Evolutionary conservation across 768 basidiomycete genomes (phyloP).

Genomic region (Naganishia kalamii): DNA sequence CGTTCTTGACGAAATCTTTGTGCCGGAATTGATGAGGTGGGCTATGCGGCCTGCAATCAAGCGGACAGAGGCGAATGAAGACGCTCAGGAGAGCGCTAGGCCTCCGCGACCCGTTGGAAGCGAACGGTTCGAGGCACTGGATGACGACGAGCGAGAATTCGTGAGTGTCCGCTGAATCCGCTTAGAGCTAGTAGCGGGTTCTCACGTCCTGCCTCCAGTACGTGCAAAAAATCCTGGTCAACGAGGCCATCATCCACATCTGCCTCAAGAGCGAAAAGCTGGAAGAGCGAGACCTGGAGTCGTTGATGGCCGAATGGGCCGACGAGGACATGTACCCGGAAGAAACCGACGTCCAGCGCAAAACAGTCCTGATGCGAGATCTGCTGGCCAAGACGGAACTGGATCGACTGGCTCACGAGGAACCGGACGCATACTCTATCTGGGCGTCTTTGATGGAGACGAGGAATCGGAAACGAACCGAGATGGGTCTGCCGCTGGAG

Average conservation of each 20-base stretch:
- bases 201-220: background rate
- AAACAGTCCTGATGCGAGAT: conserved; percentile 1
- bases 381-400: conserved; percentile 5
- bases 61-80: background rate
- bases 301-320: background rate
- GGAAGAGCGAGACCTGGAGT: background rate
- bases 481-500: background rate
- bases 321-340: background rate
- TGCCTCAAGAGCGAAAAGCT: background rate
- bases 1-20: conserved; percentile 25
- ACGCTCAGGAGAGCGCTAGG: background rate
- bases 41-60: conserved; percentile 19
- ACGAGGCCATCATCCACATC: conserved; percentile 13
- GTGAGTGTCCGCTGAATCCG: background rate
- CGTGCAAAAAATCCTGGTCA: background rate
- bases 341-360: background rate
- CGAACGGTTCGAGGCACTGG: conserved; percentile 28
- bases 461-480: background rate
- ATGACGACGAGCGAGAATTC: background rate
- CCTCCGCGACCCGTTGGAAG: conserved; percentile 29
- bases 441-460: conserved; percentile 10
- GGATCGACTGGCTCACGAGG: conserved; percentile 3
- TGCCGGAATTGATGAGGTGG: conserved; percentile 37
- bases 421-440: conserved; percentile 1
- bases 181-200: background rate